A percentile compares a stretch with the other conserved stretches of the same genome.
Conservation (phyloP, 202 grass and related monocot genomes). For the Zizania palustris region DNA sequence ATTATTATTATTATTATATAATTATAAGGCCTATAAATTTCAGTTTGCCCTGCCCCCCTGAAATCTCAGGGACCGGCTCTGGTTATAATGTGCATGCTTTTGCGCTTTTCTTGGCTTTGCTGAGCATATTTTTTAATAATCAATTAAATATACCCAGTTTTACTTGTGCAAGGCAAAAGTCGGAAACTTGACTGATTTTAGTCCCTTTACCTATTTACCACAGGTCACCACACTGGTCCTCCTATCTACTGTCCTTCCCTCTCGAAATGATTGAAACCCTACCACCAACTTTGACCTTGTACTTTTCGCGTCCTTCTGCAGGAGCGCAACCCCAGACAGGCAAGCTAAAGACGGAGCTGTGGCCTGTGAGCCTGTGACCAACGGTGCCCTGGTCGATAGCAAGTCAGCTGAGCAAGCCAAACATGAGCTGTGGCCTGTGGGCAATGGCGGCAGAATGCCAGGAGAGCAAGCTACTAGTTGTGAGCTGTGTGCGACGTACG, state of each 20-base stretch:
- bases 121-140: background rate
- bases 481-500: background rate
- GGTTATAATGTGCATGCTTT: too few species aligned
- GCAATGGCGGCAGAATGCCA: background rate
- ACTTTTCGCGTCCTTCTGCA: slow-evolving; percentile 30
- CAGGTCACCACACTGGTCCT: background rate
- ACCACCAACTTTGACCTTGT: slow-evolving; percentile 16
- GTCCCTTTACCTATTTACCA: background rate
- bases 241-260: background rate
- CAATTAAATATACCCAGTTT: too few species aligned
- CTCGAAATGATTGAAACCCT: background rate
- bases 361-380: too few species aligned
- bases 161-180: background rate
- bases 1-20: too few species aligned
- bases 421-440: slow-evolving; percentile 1
- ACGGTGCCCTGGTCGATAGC: slow-evolving; percentile 2
- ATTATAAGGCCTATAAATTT: too few species aligned
- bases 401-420: slow-evolving; percentile 25
- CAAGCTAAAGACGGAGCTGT: slow-evolving; percentile 64
- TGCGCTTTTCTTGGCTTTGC: too few species aligned
- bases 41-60: too few species aligned
- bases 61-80: too few species aligned
- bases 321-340: slow-evolving; percentile 38
- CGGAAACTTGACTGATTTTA: background rate
- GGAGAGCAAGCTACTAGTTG: slow-evolving; percentile 20